Percentiles rank a stretch among this genome's conserved stretches.
Conservation (phyloP, 2,329 filamentous ascomycete species). For the Cladophialophora psammophila region DNA sequence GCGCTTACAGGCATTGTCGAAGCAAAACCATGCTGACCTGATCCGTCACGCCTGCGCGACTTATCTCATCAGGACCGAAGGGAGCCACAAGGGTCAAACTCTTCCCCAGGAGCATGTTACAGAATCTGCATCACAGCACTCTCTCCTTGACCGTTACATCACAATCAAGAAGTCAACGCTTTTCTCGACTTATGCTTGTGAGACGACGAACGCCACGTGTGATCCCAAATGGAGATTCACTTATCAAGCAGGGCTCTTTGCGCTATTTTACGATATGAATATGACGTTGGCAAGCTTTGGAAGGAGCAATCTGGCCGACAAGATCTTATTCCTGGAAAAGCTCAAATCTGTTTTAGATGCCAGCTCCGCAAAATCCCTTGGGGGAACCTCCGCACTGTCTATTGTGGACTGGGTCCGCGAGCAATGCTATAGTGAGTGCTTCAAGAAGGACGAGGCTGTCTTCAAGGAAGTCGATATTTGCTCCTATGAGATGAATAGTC, state of each 20-base stretch:
- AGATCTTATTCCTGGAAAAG: conserved; percentile 15
- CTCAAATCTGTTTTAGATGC: conserved; percentile 16
- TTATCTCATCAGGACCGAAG: conserved; percentile 2
- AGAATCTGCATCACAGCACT: neutral
- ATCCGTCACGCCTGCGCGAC: conserved; percentile 5
- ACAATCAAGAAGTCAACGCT: conserved; percentile 13
- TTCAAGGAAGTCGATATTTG: conserved; percentile 20
- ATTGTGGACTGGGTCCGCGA: conserved; percentile 20
- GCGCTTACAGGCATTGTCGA: conserved; percentile 11
- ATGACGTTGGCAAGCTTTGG: conserved; percentile 23
- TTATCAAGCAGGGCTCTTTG: conserved; percentile 16
- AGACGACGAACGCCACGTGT: conserved; percentile 9
- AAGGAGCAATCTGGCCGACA: conserved; percentile 8
- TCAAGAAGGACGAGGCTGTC: conserved; percentile 17
- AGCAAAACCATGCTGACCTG: conserved; percentile 14
- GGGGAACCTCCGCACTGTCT: neutral
- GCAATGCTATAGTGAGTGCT: conserved; percentile 17
- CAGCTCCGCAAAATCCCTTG: conserved; percentile 10
- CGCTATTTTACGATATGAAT: conserved; percentile 17
- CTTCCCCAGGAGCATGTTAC: neutral
- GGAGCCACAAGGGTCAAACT: neutral
- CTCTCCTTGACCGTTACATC: conserved; percentile 15
- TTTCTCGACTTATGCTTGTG: conserved; percentile 8
- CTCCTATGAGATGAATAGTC: conserved; percentile 17
- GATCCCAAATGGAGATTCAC: conserved; percentile 13